Evolutionary conservation across 106 monocot species (phyloP).

Genomic region (Agapanthus africanus): DNA sequence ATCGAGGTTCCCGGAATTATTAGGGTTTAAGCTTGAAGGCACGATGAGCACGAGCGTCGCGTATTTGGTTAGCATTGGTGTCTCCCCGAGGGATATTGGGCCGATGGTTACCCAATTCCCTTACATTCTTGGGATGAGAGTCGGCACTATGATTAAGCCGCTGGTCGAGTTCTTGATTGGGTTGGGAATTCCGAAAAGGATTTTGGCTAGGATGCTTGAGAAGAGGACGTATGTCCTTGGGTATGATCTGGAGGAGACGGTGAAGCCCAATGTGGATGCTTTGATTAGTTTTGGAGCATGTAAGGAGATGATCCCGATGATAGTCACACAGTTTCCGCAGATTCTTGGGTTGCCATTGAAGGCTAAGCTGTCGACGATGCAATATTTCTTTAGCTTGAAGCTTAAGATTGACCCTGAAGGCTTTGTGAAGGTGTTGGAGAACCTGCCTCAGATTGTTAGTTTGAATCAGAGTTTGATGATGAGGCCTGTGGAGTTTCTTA

Average conservation of each 20-base stretch:
- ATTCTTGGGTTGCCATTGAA: constrained; percentile 71
- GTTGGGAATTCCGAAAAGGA: constrained; percentile 48
- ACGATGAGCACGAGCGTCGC: constrained; percentile 97
- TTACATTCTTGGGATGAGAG: constrained; percentile 74
- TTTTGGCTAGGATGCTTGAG: constrained; percentile 70
- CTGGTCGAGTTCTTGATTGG: constrained; percentile 58
- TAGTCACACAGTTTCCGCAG: constrained; percentile 54
- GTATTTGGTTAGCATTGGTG: constrained; percentile 82
- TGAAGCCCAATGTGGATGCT: constrained; percentile 70
- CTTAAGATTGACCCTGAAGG: constrained; percentile 59
- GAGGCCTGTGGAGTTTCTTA: constrained; percentile 72
- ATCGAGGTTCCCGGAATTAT: constrained; percentile 68
- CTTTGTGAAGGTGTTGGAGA: constrained; percentile 66
- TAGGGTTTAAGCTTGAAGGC: constrained; percentile 90
- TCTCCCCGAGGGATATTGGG: constrained; percentile 60
- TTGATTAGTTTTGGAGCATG: constrained; percentile 55
- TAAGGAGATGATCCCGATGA: constrained; percentile 39
- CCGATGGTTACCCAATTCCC: constrained; percentile 62
- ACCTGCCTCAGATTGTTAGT: constrained; percentile 79
- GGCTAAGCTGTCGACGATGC: constrained; percentile 62
- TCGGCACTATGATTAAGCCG: constrained; percentile 86
- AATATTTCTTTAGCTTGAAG: constrained; percentile 58
- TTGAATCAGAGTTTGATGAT: constrained; percentile 48
- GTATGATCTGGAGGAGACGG: constrained; percentile 58
- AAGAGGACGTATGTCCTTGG: constrained; percentile 78